A percentile compares a stretch with the other conserved stretches of the same genome.
Evolutionary conservation across 1,284 basidiomycete genomes (phyloP).

Genomic region (Pholiota adiposa): DNA sequence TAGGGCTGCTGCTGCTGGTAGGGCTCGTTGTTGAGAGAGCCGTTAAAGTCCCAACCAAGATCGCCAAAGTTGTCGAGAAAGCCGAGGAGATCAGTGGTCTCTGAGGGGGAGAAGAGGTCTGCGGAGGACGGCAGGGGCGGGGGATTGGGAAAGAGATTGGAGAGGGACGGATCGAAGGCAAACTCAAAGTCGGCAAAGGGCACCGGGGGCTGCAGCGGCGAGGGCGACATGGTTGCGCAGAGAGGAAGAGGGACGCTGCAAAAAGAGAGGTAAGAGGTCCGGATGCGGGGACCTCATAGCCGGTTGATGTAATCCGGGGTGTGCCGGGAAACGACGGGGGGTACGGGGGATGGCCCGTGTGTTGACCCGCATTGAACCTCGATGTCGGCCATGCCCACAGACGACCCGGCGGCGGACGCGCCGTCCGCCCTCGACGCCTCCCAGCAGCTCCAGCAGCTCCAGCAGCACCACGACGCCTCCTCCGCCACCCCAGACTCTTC

Average conservation of each 20-base stretch:
- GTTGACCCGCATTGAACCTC: constrained; percentile 33
- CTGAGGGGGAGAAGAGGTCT: constrained; percentile 73
- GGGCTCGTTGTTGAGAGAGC: constrained; percentile 30
- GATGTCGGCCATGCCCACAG: constrained; percentile 76
- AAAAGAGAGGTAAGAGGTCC: background rate
- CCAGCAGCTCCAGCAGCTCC: constrained; percentile 65
- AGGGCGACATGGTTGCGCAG: constrained; percentile 33
- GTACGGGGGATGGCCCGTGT: constrained; percentile 28
- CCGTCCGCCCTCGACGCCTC: constrained; percentile 49
- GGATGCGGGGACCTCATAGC: background rate
- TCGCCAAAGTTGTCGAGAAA: constrained; percentile 80
- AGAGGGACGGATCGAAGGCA: constrained; percentile 60
- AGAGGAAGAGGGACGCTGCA: background rate
- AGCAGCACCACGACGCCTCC: constrained; percentile 42
- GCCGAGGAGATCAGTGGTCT: constrained; percentile 72
- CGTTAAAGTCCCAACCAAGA: constrained; percentile 64
- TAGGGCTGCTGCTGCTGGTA: constrained; percentile 19
- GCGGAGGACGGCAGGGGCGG: constrained; percentile 68
- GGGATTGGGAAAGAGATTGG: constrained; percentile 57
- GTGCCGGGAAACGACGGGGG: constrained; percentile 26
- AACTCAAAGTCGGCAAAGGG: constrained; percentile 69
- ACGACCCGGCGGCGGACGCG: constrained; percentile 64
- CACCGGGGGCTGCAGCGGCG: constrained; percentile 46
- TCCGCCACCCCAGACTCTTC: constrained; percentile 36
- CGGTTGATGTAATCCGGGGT: constrained; percentile 19